These are phyloP conservation scores for Botrytis byssoidea DNA, from an alignment of 2,329 filamentous ascomycete species.

Conservation along the genomic window DNA sequence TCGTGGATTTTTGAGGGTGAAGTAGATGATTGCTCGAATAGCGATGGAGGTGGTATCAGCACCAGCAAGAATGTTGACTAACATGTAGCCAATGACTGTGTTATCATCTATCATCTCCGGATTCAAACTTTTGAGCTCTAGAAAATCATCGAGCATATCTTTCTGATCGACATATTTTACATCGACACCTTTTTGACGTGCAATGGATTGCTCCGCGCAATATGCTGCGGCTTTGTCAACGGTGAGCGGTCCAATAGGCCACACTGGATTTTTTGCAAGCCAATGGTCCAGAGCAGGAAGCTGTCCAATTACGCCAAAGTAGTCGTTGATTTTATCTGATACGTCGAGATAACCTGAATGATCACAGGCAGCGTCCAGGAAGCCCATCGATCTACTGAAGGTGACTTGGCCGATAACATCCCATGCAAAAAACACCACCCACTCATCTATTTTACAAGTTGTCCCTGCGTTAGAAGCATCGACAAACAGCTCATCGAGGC, in stretches of 20 bases:
- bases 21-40: too few species aligned
- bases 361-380: slow-evolving; percentile 40
- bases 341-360: slow-evolving; percentile 27
- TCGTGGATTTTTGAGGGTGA: too few species aligned
- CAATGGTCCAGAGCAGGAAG: slow-evolving; percentile 27
- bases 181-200: slow-evolving; percentile 5
- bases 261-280: slow-evolving; percentile 29
- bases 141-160: slow-evolving; percentile 24
- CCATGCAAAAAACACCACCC: slow-evolving; percentile 44
- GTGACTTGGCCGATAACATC: slow-evolving; percentile 44
- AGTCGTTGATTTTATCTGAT: slow-evolving; percentile 21
- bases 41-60: too few species aligned
- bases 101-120: too few species aligned
- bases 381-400: slow-evolving; percentile 44
- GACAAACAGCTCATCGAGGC: slow-evolving; percentile 40
- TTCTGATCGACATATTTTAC: slow-evolving; percentile 47
- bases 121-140: neutral
- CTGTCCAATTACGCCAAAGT: slow-evolving; percentile 38
- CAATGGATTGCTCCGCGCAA: slow-evolving; percentile 24
- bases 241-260: slow-evolving; percentile 25
- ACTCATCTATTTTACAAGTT: slow-evolving; percentile 43
- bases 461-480: slow-evolving; percentile 24
- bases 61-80: too few species aligned
- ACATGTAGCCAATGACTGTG: too few species aligned
- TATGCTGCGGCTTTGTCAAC: slow-evolving; percentile 23